phyloP scores from a whole-genome alignment of 1,284 basidiomycete genomes.

The Trichosporon coremiiforme region DNA sequence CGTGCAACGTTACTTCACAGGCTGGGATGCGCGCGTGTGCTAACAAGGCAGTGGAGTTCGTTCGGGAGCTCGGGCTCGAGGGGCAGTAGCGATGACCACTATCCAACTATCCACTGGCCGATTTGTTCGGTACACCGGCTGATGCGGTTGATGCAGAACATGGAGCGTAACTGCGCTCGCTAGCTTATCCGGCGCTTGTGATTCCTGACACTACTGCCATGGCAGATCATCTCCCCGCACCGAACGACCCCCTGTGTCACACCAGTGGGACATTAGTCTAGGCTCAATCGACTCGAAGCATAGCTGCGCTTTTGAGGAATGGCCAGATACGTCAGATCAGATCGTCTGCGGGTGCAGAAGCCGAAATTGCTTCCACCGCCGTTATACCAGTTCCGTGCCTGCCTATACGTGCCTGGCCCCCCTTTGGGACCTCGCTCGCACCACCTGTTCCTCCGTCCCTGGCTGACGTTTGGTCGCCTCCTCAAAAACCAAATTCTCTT shows the following conservation, averaged over 20 bases:
- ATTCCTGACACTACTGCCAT: background rate
- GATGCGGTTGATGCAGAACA: background rate
- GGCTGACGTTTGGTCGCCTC: background rate
- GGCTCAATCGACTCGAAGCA: background rate
- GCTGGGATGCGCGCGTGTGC: background rate
- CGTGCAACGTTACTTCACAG: background rate
- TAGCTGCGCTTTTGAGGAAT: no score
- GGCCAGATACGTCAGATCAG: background rate
- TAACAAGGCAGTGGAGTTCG: background rate
- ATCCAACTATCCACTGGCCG: background rate
- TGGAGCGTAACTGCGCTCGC: constrained; percentile 1
- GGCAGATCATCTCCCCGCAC: background rate
- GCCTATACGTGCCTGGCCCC: background rate
- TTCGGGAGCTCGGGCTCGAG: background rate
- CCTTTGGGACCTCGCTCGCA: background rate
- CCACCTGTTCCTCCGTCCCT: background rate
- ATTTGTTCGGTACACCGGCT: background rate
- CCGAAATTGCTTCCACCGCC: background rate
- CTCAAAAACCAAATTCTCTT: constrained; percentile 2
- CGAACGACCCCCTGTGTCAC: background rate
- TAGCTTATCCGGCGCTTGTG: no score
- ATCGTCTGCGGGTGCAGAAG: background rate
- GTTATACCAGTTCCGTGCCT: background rate
- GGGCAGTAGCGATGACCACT: background rate
- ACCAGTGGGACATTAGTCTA: background rate